Percentiles rank a stretch among this genome's conserved stretches.
These are phyloP conservation scores for Eucalyptus leucophloia DNA, from an alignment of 345 rosid species.

Conservation along the genomic window DNA sequence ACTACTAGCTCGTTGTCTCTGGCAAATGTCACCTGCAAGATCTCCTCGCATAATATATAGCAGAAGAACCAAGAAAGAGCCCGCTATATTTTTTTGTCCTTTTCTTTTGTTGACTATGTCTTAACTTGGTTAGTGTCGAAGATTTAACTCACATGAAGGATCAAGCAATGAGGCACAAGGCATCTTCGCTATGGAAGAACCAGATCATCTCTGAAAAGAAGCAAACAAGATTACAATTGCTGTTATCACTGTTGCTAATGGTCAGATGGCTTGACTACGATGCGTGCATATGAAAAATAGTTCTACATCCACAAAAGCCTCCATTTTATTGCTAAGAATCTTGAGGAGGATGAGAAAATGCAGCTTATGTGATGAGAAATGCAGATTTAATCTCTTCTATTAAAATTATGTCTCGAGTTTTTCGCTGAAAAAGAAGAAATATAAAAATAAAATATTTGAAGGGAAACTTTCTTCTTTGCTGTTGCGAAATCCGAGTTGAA, in stretches of 20 bases:
- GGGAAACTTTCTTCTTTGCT: too few species aligned
- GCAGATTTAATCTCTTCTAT: background rate
- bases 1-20: background rate
- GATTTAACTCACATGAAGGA: background rate
- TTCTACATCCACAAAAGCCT: background rate
- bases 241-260: background rate
- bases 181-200: background rate
- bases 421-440: too few species aligned
- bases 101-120: background rate
- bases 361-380: background rate
- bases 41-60: background rate
- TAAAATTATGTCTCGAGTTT: too few species aligned
- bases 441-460: too few species aligned
- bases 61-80: background rate
- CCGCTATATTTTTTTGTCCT: background rate
- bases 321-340: background rate
- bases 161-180: background rate
- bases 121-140: background rate
- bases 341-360: background rate
- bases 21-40: background rate
- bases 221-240: background rate
- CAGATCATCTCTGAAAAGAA: background rate
- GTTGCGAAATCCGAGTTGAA: too few species aligned
- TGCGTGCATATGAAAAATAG: background rate
- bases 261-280: background rate